Evolutionary conservation across 768 basidiomycete species (phyloP).

Genomic region (Lyophyllum shimeji): DNA sequence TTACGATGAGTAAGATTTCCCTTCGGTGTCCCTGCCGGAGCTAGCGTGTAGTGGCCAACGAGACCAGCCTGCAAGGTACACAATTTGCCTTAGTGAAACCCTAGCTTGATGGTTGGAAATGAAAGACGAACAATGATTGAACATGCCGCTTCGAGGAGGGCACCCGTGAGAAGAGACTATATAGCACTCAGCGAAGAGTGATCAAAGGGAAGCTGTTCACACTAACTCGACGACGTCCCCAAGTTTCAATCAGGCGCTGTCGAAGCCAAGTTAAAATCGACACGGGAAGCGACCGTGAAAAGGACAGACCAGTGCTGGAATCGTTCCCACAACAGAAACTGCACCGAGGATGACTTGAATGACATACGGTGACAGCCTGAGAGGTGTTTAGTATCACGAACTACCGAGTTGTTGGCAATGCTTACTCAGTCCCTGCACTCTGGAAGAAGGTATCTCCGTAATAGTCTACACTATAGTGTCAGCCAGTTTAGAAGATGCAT

Average conservation of each 20-base stretch:
- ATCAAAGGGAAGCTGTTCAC: neutral
- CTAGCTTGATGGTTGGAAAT: neutral
- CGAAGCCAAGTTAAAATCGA: neutral
- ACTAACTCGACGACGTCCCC: slow-evolving; percentile 68
- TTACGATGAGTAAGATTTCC: slow-evolving; percentile 54
- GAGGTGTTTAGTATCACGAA: neutral
- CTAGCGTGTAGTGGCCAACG: slow-evolving; percentile 68
- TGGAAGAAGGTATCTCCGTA: slow-evolving; percentile 83
- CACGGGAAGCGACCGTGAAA: neutral
- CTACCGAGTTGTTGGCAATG: neutral
- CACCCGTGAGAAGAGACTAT: slow-evolving; percentile 66
- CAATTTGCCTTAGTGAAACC: neutral
- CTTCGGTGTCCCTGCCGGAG: slow-evolving; percentile 47
- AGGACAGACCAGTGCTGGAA: slow-evolving; percentile 58
- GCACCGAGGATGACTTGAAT: slow-evolving; percentile 76
- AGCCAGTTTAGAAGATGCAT: neutral
- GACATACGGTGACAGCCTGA: slow-evolving; percentile 64
- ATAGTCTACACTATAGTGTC: slow-evolving; percentile 48
- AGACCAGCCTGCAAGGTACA: slow-evolving; percentile 52
- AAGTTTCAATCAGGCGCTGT: slow-evolving; percentile 62
- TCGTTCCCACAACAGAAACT: slow-evolving; percentile 69
- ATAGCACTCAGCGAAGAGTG: neutral
- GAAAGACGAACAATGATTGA: slow-evolving; percentile 51
- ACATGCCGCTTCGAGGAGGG: slow-evolving; percentile 58
- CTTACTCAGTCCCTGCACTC: slow-evolving; percentile 64